Evolutionary conservation across 345 rosid genomes (phyloP), one percentile per base, ranked within the genome.

Genomic region (Gossypium mustelinum): DNA sequence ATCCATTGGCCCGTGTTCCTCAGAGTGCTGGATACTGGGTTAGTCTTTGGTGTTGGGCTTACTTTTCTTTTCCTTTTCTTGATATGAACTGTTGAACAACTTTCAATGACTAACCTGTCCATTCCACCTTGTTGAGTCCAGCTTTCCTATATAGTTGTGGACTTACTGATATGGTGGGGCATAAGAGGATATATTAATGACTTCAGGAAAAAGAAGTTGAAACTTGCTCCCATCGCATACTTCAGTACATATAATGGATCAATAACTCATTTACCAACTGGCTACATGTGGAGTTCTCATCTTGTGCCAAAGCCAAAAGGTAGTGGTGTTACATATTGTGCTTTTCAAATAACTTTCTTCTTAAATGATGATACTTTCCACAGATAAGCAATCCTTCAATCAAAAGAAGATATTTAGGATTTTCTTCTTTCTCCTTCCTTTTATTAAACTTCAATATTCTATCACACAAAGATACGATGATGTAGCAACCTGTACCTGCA

Each of bases 1-100:
- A 95, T 74, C 99, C 99, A 27, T 84, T 95, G 75, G 98, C 97
- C n/a, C 97, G 98, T 70, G 99, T 93, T 64, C 87, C 97, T 68
- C 97, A 93, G 74, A 87, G 89, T 74, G 97, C 98, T 86, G 99
- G 94, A 57, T 81, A 95, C 80, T 93, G 99, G 98, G 99, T 95
- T 91, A 81, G 87, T 72, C 71, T 48, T 71, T 78, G 24, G 39
- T 57, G 61, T 55, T 39, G 55, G 43, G 50, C 43, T 69, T 5
- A 48, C 43, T 45, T 73, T 51, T 57, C 55, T 70, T 62, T 61
- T 65, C 39, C 41, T 71, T 61, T 74, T 51, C 63, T 52, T 52
- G 34, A 34, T 41, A 50, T 39, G 52, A 66, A 56, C 39, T 16
- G 1, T 56, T 50, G 20, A 39, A 65, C 59, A 75, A 20, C 47